These are phyloP conservation scores for Wickerhamomyces sp. DNA, from an alignment of 1,139 yeast genomes.

Conservation along the genomic window DNA sequence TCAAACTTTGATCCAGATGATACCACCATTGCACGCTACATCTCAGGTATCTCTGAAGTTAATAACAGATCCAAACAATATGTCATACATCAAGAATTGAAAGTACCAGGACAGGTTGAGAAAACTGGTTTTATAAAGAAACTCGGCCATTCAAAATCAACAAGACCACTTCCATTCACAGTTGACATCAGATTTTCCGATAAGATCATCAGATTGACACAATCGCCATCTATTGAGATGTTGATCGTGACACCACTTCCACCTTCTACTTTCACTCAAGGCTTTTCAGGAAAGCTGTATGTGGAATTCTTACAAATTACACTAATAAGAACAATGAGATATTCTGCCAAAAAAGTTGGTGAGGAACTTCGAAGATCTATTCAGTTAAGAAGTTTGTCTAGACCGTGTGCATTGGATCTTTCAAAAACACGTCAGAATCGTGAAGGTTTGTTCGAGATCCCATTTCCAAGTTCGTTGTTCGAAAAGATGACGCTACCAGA, in stretches of 20 bases:
- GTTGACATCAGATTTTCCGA: slow-evolving; percentile 1
- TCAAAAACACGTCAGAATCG: neutral
- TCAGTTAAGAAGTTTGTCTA: neutral
- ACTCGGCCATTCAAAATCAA: neutral
- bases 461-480: neutral
- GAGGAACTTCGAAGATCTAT: neutral
- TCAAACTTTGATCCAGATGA: slow-evolving; percentile 44
- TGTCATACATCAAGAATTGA: neutral
- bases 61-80: neutral
- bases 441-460: slow-evolving; percentile 1
- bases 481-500: neutral
- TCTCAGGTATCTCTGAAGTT: neutral
- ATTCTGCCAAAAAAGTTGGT: neutral
- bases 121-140: neutral
- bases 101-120: neutral
- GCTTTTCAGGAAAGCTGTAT: slow-evolving; percentile 1
- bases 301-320: neutral
- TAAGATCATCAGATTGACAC: neutral
- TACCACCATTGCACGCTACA: neutral
- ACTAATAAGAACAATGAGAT: neutral
- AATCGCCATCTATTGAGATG: neutral
- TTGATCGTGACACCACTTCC: neutral
- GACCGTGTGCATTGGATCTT: neutral
- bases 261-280: neutral
- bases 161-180: neutral